Evolutionary conservation across 768 basidiomycete species (phyloP).

Genomic region (Leccinum fibrillosum): DNA sequence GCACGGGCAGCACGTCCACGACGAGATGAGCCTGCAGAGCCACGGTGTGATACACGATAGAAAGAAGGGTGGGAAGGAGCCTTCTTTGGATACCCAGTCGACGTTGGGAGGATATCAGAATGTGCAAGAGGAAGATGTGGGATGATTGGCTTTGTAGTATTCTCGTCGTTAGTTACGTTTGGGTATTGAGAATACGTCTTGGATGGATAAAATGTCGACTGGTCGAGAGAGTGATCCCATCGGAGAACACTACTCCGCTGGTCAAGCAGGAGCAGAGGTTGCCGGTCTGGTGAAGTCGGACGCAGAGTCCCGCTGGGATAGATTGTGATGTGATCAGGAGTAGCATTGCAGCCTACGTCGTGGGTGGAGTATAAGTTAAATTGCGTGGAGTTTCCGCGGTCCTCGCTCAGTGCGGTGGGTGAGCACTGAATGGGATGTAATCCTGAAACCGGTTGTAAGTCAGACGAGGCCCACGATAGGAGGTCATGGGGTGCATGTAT

Average conservation of each 20-base stretch:
- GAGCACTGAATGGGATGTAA: background rate
- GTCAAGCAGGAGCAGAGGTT: background rate
- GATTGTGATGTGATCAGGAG: background rate
- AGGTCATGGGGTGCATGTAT: background rate
- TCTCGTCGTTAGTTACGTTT: background rate
- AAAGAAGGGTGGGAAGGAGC: background rate
- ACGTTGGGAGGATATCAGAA: too few relatives aligned
- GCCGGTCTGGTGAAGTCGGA: background rate
- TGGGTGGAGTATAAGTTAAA: background rate
- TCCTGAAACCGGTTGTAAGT: background rate
- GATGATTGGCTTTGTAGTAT: background rate
- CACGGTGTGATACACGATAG: too few relatives aligned
- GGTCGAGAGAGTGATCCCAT: background rate
- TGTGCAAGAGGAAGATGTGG: background rate
- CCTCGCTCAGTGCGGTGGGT: background rate
- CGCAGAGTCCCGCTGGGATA: background rate
- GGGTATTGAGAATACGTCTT: background rate
- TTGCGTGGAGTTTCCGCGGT: background rate
- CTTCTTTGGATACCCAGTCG: background rate
- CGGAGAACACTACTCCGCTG: background rate
- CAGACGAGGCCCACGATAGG: background rate
- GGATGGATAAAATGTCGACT: background rate
- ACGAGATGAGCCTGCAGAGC: background rate
- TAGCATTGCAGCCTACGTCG: background rate
- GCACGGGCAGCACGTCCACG: background rate